Evolutionary conservation across 2,329 filamentous ascomycete species (phyloP).

Genomic region (Aspergillus ustus): DNA sequence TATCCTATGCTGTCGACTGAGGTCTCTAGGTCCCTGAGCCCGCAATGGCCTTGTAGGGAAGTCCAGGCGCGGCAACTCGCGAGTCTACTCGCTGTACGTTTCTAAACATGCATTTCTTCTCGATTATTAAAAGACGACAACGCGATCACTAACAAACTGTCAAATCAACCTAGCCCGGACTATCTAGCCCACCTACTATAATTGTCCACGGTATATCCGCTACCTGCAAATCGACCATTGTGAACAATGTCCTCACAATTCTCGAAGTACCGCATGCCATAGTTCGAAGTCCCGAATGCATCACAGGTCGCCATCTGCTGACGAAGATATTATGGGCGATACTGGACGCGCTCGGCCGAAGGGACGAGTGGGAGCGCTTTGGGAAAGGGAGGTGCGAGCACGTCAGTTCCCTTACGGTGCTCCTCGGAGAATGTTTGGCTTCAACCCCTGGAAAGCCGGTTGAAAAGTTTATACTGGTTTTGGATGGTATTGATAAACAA

Average conservation of each 20-base stretch:
- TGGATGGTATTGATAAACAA: slow-evolving; percentile 87
- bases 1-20: slow-evolving; percentile 38
- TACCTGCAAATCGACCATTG: slow-evolving; percentile 81
- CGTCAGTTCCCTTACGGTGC: slow-evolving; percentile 73
- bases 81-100: slow-evolving; percentile 45
- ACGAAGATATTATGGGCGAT: slow-evolving; percentile 51
- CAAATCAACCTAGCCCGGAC: slow-evolving; percentile 29
- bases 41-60: slow-evolving; percentile 50
- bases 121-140: background rate
- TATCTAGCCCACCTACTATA: slow-evolving; percentile 74
- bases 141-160: background rate
- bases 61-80: slow-evolving; percentile 47
- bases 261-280: slow-evolving; percentile 55
- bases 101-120: slow-evolving; percentile 22
- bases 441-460: slow-evolving; percentile 27
- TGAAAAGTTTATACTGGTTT: slow-evolving; percentile 76
- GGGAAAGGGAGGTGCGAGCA: slow-evolving; percentile 73
- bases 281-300: slow-evolving; percentile 51
- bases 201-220: slow-evolving; percentile 84
- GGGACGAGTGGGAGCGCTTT: slow-evolving; percentile 50
- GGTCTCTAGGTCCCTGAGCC: slow-evolving; percentile 39
- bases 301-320: slow-evolving; percentile 51
- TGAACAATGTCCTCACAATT: slow-evolving; percentile 65
- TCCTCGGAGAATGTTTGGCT: slow-evolving; percentile 59
- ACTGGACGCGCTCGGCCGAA: slow-evolving; percentile 40